These are phyloP conservation scores for Penicillium pancosmium DNA, from an alignment of 495 filamentous ascomycete genomes.

Conservation along the genomic window DNA sequence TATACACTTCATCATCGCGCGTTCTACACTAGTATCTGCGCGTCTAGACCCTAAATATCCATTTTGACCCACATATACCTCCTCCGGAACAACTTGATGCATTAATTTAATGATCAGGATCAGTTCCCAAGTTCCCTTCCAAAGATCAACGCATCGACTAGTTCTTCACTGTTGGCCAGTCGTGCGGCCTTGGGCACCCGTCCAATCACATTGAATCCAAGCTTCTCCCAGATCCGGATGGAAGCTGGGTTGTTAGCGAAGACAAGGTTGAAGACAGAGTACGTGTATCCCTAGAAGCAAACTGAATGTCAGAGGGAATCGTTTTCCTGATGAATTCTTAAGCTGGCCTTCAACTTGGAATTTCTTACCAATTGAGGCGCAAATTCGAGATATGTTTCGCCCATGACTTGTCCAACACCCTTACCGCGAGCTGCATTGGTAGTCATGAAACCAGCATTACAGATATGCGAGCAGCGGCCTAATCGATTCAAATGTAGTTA, in stretches of 20 bases:
- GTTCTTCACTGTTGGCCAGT: conserved; percentile 43
- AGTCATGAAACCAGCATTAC: conserved; percentile 92
- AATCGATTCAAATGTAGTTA: not conserved
- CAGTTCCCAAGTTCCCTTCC: conserved; percentile 38
- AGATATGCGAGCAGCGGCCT: conserved; percentile 71
- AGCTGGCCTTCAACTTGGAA: not conserved
- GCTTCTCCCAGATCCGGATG: conserved; percentile 91
- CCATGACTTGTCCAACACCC: conserved; percentile 89
- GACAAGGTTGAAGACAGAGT: conserved; percentile 97
- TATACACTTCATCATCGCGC: too few relatives aligned
- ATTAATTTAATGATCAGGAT: not conserved
- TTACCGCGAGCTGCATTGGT: conserved; percentile 80
- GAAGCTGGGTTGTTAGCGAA: conserved; percentile 97
- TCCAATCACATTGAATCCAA: conserved; percentile 94
- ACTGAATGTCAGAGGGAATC: not conserved
- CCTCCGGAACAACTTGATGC: too few relatives aligned
- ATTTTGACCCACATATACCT: too few relatives aligned
- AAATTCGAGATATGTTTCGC: conserved; percentile 88
- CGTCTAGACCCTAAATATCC: too few relatives aligned
- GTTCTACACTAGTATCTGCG: too few relatives aligned
- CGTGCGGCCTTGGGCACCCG: conserved; percentile 60
- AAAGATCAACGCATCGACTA: conserved; percentile 53
- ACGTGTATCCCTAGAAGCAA: conserved; percentile 75
- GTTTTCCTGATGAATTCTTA: not conserved
- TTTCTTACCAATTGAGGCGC: conserved; percentile 77